A percentile compares a stretch with the other conserved stretches of the same genome.
Conservation (phyloP, 768 basidiomycete species). For the Pulveroboletus sp. region DNA sequence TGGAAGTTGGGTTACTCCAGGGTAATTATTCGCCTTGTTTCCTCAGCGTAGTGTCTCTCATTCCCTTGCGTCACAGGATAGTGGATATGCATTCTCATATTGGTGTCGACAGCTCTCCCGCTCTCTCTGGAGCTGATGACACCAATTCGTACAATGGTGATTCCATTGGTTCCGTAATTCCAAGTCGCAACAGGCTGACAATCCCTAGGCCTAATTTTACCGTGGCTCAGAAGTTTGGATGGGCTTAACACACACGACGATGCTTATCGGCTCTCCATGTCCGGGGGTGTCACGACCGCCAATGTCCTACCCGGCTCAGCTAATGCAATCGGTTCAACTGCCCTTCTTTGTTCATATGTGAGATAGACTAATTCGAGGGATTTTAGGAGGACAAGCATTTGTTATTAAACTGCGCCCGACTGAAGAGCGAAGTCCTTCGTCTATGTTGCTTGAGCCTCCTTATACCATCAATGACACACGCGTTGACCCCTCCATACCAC, state of each 20-base stretch:
- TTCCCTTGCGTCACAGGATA: conserved; percentile 27
- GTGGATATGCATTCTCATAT: conserved; percentile 81
- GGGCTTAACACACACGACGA: conserved; percentile 85
- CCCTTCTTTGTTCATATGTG: conserved; percentile 21
- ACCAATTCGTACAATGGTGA: conserved; percentile 56
- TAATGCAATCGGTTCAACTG: conserved; percentile 62
- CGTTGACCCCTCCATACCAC: conserved; percentile 36
- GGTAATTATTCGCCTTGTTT: conserved; percentile 39
- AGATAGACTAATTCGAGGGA: conserved; percentile 1
- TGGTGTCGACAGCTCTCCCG: conserved; percentile 65
- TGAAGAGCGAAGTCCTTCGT: conserved; percentile 65
- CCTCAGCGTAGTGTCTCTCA: conserved; percentile 34
- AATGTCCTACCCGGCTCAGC: conserved; percentile 76
- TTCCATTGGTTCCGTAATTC: background rate
- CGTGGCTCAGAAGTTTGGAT: conserved; percentile 81
- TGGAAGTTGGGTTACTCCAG: conserved; percentile 67
- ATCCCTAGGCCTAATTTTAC: conserved; percentile 50
- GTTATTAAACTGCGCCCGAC: conserved; percentile 82
- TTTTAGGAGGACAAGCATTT: conserved; percentile 88
- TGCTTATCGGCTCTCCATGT: conserved; percentile 64
- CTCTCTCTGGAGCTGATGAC: conserved; percentile 48
- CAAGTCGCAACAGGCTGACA: background rate
- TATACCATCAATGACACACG: conserved; percentile 50
- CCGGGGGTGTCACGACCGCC: conserved; percentile 86
- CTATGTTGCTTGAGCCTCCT: conserved; percentile 85